Conservation (phyloP, 768 basidiomycete genomes). For the Dacryopinax spathularia region DNA sequence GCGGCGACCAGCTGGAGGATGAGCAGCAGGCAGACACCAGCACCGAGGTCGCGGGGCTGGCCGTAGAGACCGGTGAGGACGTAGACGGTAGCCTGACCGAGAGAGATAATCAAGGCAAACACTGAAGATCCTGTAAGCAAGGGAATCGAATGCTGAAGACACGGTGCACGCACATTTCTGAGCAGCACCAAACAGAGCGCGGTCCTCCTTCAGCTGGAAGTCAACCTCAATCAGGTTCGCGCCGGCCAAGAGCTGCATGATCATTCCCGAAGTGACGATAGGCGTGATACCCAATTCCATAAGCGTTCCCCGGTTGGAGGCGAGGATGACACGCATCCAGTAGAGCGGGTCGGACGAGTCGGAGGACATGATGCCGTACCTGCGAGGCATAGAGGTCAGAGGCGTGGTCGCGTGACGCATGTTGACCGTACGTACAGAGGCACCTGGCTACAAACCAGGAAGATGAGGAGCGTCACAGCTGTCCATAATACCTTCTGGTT, state of each 20-base stretch:
- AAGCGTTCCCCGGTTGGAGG: slow-evolving; percentile 93
- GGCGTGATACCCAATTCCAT: slow-evolving; percentile 99
- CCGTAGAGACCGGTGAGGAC: slow-evolving; percentile 95
- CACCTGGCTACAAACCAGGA: slow-evolving; percentile 98
- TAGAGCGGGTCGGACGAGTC: slow-evolving; percentile 98
- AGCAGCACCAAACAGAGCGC: slow-evolving; percentile 86
- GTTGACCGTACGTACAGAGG: slow-evolving; percentile 36
- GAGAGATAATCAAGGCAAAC: slow-evolving; percentile 89
- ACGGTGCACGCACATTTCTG: slow-evolving; percentile 70
- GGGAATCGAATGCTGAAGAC: no score
- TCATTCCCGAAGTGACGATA: slow-evolving; percentile 97
- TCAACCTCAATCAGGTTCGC: slow-evolving; percentile 97
- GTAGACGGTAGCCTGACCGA: slow-evolving; percentile 94
- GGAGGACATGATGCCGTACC: slow-evolving; percentile 96
- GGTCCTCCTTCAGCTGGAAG: slow-evolving; percentile 91
- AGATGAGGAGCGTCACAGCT: slow-evolving; percentile 95
- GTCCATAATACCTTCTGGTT: slow-evolving; percentile 99
- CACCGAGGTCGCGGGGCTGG: slow-evolving; percentile 80
- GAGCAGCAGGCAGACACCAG: slow-evolving; percentile 90
- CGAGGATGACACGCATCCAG: slow-evolving; percentile 99
- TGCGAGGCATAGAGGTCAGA: neutral
- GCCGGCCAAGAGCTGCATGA: slow-evolving; percentile 97
- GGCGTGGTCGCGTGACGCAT: neutral
- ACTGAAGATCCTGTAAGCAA: slow-evolving; percentile 36
- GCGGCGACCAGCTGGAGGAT: slow-evolving; percentile 93